Percentiles rank a stretch among this genome's conserved stretches.
Evolutionary conservation across 1,139 yeast genomes (phyloP).

Genomic region (Zhuliangozyma blackwelliae): DNA sequence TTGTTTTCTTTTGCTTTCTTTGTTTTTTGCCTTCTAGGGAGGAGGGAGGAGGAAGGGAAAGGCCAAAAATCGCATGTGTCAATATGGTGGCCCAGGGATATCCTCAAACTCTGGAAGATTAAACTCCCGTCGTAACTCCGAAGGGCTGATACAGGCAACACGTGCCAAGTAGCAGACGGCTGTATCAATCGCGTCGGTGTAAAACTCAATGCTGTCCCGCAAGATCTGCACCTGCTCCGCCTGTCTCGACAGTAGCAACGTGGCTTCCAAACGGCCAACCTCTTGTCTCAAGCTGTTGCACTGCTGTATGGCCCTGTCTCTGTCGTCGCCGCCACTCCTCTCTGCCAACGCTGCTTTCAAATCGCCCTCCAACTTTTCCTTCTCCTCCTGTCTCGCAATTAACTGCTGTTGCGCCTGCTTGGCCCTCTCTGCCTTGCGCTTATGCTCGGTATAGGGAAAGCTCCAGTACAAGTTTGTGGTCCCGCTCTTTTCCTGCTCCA

Average conservation of each 20-base stretch:
- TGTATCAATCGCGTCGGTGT: slow-evolving; percentile 12
- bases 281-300: no score
- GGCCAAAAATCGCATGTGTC: no score
- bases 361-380: slow-evolving; percentile 3
- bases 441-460: slow-evolving; percentile 34
- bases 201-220: slow-evolving; percentile 10
- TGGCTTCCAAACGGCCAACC: no score
- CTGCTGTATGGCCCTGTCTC: background rate
- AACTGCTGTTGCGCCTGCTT: slow-evolving; percentile 15
- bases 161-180: slow-evolving; percentile 11
- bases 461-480: slow-evolving; percentile 52
- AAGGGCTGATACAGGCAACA: slow-evolving; percentile 4
- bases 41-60: no score
- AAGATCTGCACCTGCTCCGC: slow-evolving; percentile 2
- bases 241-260: slow-evolving; percentile 3
- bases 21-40: no score
- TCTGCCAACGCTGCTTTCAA: slow-evolving; percentile 1
- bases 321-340: slow-evolving; percentile 2
- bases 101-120: slow-evolving; percentile 9
- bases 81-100: no score
- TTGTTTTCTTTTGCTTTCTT: no score
- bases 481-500: slow-evolving; percentile 52
- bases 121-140: slow-evolving; percentile 10
- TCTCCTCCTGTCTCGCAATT: slow-evolving; percentile 3
- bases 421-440: slow-evolving; percentile 9